Evolutionary conservation across 2,329 filamentous ascomycete genomes (phyloP).

Genomic region (Xylariaceae sp.): DNA sequence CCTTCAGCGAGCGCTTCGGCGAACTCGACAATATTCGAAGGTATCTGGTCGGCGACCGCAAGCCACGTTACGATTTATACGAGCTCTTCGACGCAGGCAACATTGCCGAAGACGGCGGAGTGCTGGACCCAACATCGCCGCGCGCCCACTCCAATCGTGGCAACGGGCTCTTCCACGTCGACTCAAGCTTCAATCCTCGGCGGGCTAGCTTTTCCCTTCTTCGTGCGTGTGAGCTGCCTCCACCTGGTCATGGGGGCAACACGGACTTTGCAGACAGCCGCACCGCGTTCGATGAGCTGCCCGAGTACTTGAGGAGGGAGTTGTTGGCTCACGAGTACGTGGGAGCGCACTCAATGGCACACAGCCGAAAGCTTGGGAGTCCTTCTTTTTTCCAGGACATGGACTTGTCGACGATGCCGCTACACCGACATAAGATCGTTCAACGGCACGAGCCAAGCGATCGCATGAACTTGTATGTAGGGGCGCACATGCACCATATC

Average conservation of each 20-base stretch:
- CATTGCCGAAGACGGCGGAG: conserved; percentile 36
- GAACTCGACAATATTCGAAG: conserved; percentile 51
- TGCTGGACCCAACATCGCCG: conserved; percentile 15
- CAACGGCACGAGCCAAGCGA: conserved; percentile 49
- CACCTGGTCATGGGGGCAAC: conserved; percentile 40
- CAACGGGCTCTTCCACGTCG: conserved; percentile 50
- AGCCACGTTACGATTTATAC: conserved; percentile 41
- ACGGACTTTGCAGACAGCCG: conserved; percentile 52
- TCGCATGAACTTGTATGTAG: conserved; percentile 49
- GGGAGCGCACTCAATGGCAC: conserved; percentile 46
- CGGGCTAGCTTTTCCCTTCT: conserved; percentile 49
- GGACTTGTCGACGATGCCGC: conserved; percentile 32
- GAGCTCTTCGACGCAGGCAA: conserved; percentile 58
- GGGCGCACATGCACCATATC: conserved; percentile 49
- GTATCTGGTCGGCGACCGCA: conserved; percentile 41
- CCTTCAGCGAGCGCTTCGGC: conserved; percentile 46
- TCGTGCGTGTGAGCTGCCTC: conserved; percentile 45
- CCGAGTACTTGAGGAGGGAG: conserved; percentile 27
- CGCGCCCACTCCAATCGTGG: conserved; percentile 28
- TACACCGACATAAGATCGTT: conserved; percentile 42
- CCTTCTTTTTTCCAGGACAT: conserved; percentile 45
- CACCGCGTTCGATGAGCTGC: conserved; percentile 44
- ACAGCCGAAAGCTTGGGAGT: conserved; percentile 47
- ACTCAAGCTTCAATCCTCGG: conserved; percentile 52
- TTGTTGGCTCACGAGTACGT: conserved; percentile 33